Evolutionary conservation across 2,329 filamentous ascomycete genomes (phyloP), one percentile per base, ranked within the genome.

Genomic region (Nothomitra cinnamomea): DNA sequence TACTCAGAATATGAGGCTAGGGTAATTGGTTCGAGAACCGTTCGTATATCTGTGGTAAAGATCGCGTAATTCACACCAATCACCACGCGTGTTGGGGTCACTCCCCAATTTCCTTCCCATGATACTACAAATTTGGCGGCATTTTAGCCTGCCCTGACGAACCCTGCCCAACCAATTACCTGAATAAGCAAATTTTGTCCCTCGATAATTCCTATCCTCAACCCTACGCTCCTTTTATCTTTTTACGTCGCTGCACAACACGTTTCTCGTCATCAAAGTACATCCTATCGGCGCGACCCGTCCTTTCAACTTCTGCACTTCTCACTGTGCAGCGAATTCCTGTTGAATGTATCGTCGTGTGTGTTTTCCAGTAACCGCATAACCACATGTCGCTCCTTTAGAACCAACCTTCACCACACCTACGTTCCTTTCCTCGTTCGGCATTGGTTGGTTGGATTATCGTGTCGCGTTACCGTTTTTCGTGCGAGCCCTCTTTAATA

Each of bases 301-400:
- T 5, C 28, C 28, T 32, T 32, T 32, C 28, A 32, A 32, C 28
- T 32, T 32, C 28, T 32, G 28, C 28, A 32, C 28, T 19, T 45
- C 42, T 45, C 6, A 21, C 42, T 17, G 28, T 32, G 28, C 28
- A 32, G 28, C 28, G 28, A n/a, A 32, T 32, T 32, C 28, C 28
- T 32, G 28, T 32, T 32, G 28, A 32, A 32, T 32, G 28, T 32
- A 32, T 32, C 28, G 28, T 10, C 28, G 28, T 32, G 28, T 32
- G 28, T 32, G 28, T 32, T 10, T 32, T 32, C 28, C 28, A 45
- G 6, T 22, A 22, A 45, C 15, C 15, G 10, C 10, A 1, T 7
- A 28, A 4, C 15, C 43, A 48, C 21, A 48, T 48, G 43, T 48
- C 43, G 43, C 43, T 48, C 21, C 43, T 48, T 48, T 48, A 48